Evolutionary conservation across 176 grass and related monocot species (phyloP).

Genomic region (Avena sativa): DNA sequence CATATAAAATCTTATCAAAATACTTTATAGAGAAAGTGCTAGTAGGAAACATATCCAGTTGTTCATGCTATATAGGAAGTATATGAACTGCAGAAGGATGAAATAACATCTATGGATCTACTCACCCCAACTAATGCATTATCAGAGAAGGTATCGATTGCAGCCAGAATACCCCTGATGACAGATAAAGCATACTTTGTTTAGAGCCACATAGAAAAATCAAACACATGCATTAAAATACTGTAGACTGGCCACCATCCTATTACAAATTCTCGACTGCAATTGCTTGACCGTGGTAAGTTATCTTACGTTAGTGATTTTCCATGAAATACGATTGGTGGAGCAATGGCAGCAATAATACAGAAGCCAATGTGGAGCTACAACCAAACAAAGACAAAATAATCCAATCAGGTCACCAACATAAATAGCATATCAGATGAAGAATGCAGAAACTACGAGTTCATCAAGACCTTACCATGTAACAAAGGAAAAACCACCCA

Average conservation of each 20-base stretch:
- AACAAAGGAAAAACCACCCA: constrained; percentile 79
- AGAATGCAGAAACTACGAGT: constrained; percentile 20
- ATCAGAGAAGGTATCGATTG: constrained; percentile 87
- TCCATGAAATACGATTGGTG: constrained; percentile 66
- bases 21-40: background rate
- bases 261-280: background rate
- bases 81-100: constrained; percentile 12
- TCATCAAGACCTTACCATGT: constrained; percentile 54
- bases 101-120: constrained; percentile 28
- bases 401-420: constrained; percentile 31
- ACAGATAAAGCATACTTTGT: constrained; percentile 26
- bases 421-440: constrained; percentile 24
- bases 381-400: constrained; percentile 27
- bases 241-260: background rate
- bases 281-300: constrained; percentile 27
- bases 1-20: constrained; percentile 14
- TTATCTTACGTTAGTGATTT: constrained; percentile 67
- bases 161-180: constrained; percentile 87
- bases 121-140: constrained; percentile 77
- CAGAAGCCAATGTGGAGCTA: constrained; percentile 75
- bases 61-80: background rate
- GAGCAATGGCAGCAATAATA: constrained; percentile 68
- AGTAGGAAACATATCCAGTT: constrained; percentile 4
- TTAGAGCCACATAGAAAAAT: constrained; percentile 26
- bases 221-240: background rate